Conservation (phyloP, 1,284 basidiomycete species). For the Mycena citricolor region DNA sequence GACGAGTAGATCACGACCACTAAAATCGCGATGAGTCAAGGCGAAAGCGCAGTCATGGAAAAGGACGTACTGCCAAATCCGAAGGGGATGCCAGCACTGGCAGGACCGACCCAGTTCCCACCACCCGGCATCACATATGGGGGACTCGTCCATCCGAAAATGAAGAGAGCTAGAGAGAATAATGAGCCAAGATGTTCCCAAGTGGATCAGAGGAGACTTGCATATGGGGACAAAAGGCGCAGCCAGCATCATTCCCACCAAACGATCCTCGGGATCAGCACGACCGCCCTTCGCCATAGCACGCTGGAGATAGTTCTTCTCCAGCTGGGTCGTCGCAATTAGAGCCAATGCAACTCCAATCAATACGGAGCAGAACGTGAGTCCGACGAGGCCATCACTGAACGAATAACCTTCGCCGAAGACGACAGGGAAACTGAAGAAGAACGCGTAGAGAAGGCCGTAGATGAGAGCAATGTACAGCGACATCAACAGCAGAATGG, state of each 20-base stretch:
- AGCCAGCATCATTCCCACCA: slow-evolving; percentile 40
- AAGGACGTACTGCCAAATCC: slow-evolving; percentile 36
- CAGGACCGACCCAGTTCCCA: slow-evolving; percentile 45
- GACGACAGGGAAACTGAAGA: slow-evolving; percentile 32
- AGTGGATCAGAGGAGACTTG: not conserved
- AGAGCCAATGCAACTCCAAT: slow-evolving; percentile 43
- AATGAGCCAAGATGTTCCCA: not conserved
- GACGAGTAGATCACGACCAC: slow-evolving; percentile 45
- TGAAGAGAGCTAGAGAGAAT: slow-evolving; percentile 37
- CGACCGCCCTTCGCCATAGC: slow-evolving; percentile 30
- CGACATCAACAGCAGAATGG: slow-evolving; percentile 20
- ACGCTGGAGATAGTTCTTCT: slow-evolving; percentile 33
- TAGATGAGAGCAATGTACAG: slow-evolving; percentile 20
- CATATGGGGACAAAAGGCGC: slow-evolving; percentile 30
- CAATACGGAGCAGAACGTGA: slow-evolving; percentile 48
- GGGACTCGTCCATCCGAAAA: slow-evolving; percentile 40
- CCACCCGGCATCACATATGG: slow-evolving; percentile 32
- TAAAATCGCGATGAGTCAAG: not conserved
- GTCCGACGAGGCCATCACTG: slow-evolving; percentile 42
- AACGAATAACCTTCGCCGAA: slow-evolving; percentile 43
- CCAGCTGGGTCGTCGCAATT: slow-evolving; percentile 36
- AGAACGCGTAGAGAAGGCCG: slow-evolving; percentile 21
- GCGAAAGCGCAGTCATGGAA: not conserved
- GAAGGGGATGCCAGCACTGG: slow-evolving; percentile 48
- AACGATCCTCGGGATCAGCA: slow-evolving; percentile 46